phyloP scores from a whole-genome alignment of 2,329 filamentous ascomycete species.

The Mycosphaerella sp. region DNA sequence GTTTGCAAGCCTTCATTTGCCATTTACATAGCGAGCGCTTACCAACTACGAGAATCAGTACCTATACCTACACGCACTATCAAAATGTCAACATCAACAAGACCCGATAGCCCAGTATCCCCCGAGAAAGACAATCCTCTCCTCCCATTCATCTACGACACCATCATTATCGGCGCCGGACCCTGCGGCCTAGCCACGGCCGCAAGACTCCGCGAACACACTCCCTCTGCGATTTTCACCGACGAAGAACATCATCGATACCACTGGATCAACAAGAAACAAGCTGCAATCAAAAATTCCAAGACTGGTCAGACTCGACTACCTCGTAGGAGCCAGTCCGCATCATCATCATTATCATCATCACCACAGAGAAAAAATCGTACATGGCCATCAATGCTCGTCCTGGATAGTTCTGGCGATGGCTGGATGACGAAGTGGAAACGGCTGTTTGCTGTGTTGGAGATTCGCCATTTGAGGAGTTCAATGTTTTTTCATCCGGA shows the following conservation, averaged over 20 bases:
- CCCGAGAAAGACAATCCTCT: constrained; percentile 13
- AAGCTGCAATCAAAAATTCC: constrained; percentile 52
- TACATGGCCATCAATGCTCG: constrained; percentile 45
- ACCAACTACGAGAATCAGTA: too few species aligned
- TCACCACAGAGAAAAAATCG: constrained; percentile 12
- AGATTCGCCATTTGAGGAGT: constrained; percentile 66
- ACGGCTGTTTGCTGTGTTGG: constrained; percentile 58
- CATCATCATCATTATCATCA: neutral
- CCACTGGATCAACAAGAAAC: constrained; percentile 63
- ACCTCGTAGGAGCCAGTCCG: constrained; percentile 19
- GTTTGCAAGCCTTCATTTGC: neutral
- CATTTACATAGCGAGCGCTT: neutral
- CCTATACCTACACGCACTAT: neutral
- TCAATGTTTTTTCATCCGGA: constrained; percentile 82
- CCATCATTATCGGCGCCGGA: constrained; percentile 67
- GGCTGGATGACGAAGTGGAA: constrained; percentile 68
- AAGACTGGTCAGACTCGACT: constrained; percentile 37
- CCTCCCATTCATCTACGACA: constrained; percentile 47
- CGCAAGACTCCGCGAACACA: constrained; percentile 62
- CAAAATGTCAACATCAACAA: constrained; percentile 10
- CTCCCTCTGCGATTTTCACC: constrained; percentile 72
- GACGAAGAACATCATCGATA: constrained; percentile 78
- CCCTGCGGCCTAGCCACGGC: constrained; percentile 70
- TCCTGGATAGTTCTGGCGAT: constrained; percentile 59
- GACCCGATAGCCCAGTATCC: constrained; percentile 17